Evolutionary conservation across 2,329 filamentous ascomycete genomes (phyloP), one percentile per base, ranked within the genome.

Genomic region (Bipolaris cookei): DNA sequence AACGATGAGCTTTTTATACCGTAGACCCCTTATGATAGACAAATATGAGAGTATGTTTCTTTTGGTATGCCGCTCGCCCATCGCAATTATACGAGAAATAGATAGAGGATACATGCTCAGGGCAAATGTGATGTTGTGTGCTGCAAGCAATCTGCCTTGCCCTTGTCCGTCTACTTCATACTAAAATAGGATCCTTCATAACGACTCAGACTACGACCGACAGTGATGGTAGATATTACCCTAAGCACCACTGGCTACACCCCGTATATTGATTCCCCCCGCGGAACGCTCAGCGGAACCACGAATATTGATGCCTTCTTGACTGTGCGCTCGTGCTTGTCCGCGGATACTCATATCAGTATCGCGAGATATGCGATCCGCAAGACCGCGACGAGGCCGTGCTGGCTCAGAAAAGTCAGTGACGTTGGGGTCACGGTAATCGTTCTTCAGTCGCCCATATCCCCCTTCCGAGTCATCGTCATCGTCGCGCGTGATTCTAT

Each of bases 271-370:
- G 54, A 76, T 68, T 6, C 67, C 70, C 32, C 61, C 55, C 11
- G 38, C 64, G 14, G 38, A 47, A 32, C 60, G 47, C 61, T 64
- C 56, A 39, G 68, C 69, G 7, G 69, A 59, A 7, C 74, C 73
- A 3, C 71, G 69, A 35, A 75, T 75, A 30, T 72, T 74, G 59
- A 74, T 72, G 6, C 68, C 72, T 30, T 72, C 67, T 38, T 68
- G 51, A 28, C 58, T 61, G 3, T 61, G 50, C 13, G 54, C 51
- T 8, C 64, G 54, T 20, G 64, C 64, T 6, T 65, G 56, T 3
- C 65, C 64, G 28, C 66, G 66, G 8, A 62, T 60, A 20, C 64
- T 63, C n/a, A 68, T 63, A 8, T 65, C 59, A 10, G 46, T 60
- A 37, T 66, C 61, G 28, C 64, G 62, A 34, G 61, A 68, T 32